Evolutionary conservation across 805 yeast genomes (phyloP).

Genomic region (Starmerella apicola): DNA sequence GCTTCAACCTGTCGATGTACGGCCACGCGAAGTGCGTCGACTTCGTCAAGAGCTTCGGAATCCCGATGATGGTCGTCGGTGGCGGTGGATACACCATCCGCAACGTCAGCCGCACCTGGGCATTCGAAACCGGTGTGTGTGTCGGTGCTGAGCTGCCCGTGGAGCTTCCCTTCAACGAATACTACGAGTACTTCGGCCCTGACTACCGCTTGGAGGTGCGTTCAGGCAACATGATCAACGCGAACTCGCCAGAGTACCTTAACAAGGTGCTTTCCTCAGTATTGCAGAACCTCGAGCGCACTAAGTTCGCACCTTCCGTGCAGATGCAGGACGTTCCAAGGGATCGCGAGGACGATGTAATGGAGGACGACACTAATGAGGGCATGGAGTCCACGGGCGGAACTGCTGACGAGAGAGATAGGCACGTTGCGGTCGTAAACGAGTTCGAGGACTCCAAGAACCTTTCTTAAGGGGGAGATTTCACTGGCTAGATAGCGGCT

Average conservation of each 20-base stretch:
- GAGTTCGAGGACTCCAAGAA: slow-evolving; percentile 55
- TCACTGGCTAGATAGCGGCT: too few species aligned
- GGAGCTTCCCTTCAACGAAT: slow-evolving; percentile 87
- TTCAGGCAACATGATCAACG: slow-evolving; percentile 93
- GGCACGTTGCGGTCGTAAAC: slow-evolving; percentile 51
- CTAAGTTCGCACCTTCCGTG: slow-evolving; percentile 95
- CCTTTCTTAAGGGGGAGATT: too few species aligned
- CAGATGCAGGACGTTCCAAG: slow-evolving; percentile 82
- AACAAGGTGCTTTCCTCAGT: slow-evolving; percentile 73
- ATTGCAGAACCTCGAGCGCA: slow-evolving; percentile 64
- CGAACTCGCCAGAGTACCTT: slow-evolving; percentile 83
- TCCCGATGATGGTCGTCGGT: slow-evolving; percentile 84
- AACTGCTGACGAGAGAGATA: slow-evolving; percentile 72
- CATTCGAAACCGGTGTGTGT: slow-evolving; percentile 77
- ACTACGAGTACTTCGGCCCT: slow-evolving; percentile 95
- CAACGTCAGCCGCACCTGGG: slow-evolving; percentile 90
- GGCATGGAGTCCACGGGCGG: slow-evolving; percentile 86
- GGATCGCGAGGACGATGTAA: slow-evolving; percentile 77
- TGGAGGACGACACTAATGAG: slow-evolving; percentile 70
- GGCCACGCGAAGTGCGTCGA: slow-evolving; percentile 96
- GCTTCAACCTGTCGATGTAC: slow-evolving; percentile 79
- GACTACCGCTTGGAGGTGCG: slow-evolving; percentile 90
- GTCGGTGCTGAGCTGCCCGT: slow-evolving; percentile 41
- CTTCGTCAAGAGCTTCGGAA: slow-evolving; percentile 73
- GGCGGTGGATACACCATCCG: slow-evolving; percentile 98